Percentiles rank a stretch among this genome's conserved stretches.
Evolutionary conservation across 169 alveolate species (phyloP).

Genomic region (Plasmodium knowlesi): DNA sequence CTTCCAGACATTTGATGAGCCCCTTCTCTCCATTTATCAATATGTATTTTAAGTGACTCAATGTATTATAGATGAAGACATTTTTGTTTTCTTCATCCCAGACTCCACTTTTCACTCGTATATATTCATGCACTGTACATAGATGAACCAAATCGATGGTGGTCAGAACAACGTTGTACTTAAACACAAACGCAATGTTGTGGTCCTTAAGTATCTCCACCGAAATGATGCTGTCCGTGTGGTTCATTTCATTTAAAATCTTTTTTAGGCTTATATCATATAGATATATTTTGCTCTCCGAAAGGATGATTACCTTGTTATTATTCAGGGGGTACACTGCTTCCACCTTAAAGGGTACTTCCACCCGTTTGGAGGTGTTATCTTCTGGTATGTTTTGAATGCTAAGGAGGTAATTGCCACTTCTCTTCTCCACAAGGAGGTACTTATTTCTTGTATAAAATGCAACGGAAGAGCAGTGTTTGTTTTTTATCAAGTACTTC

Average conservation of each 20-base stretch:
- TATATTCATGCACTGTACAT: conserved; percentile 75
- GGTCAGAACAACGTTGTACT: conserved; percentile 77
- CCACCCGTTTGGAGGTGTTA: conserved; percentile 31
- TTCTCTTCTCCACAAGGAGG: conserved; percentile 60
- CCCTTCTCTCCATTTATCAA: conserved; percentile 70
- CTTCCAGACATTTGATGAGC: conserved; percentile 55
- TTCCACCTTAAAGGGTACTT: conserved; percentile 39
- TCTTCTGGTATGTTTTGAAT: conserved; percentile 72
- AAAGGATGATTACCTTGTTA: conserved; percentile 24
- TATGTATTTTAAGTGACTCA: conserved; percentile 52
- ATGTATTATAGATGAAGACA: conserved; percentile 78
- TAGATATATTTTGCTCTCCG: conserved; percentile 48
- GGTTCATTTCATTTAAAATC: conserved; percentile 52
- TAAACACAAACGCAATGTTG: conserved; percentile 78
- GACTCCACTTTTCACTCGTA: conserved; percentile 79
- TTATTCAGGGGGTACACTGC: conserved; percentile 39
- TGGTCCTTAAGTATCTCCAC: conserved; percentile 75
- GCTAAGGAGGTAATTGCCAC: conserved; percentile 15
- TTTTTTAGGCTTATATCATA: conserved; percentile 61
- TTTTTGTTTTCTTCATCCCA: conserved; percentile 79
- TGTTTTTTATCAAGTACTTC: conserved; percentile 30
- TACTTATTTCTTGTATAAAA: conserved; percentile 66
- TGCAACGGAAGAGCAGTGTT: conserved; percentile 29
- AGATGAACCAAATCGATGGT: conserved; percentile 77
- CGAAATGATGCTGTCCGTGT: conserved; percentile 73